Base-by-base conservation (phyloP, 495 filamentous ascomycete species). In the Daldinia decipiens region DNA sequence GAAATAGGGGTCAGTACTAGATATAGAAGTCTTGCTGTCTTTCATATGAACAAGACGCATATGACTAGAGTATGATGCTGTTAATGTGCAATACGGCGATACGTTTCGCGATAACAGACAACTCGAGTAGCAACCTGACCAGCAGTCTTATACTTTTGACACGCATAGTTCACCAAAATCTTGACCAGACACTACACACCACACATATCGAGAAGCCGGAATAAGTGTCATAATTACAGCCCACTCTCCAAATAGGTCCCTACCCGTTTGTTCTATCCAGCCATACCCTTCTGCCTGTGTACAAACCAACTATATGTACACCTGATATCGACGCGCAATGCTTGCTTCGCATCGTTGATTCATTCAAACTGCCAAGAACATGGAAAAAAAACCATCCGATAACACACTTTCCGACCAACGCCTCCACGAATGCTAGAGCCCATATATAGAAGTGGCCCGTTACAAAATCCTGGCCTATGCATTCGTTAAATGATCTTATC, bases 381-480 rank as follows among this genome's bases (percentile, higher is more conserved):
- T 29, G 21, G 39, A 7, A 21, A 11, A 40, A 40, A 36, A 3
- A 21, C 40, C 26, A 17, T 32, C 15, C 56, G 50, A 64, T 54
- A 55, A 24, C 64, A 66, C 53, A 52, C 45, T 54, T 63, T 31
- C 73, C 65, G 57, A 40, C 29, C 62, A 76, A 76, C 74, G 74
- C 74, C 74, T 50, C 59, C 57, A 36, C 34, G 66, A 61, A 71
- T 69, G 58, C 65, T 62, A 50, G 40, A 66, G 60, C 43, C 66
- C 58, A 52, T 68, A 63, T 68, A 60, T 67, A 54, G 34, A 24
- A 51, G 19, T 36, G 61, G 58, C 45, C 55, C 57, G 36, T 52
- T 40, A 68, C 45, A 61, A 66, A 74, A 65, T 21, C 52, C 39
- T 9, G 54, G 31, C 59, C 54, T 52, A 72, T 67, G 62, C 58